A percentile compares a stretch with the other conserved stretches of the same genome.
Evolutionary conservation across 2,329 filamentous ascomycete genomes (phyloP).

Genomic region (Dactylonectria macrodidyma): DNA sequence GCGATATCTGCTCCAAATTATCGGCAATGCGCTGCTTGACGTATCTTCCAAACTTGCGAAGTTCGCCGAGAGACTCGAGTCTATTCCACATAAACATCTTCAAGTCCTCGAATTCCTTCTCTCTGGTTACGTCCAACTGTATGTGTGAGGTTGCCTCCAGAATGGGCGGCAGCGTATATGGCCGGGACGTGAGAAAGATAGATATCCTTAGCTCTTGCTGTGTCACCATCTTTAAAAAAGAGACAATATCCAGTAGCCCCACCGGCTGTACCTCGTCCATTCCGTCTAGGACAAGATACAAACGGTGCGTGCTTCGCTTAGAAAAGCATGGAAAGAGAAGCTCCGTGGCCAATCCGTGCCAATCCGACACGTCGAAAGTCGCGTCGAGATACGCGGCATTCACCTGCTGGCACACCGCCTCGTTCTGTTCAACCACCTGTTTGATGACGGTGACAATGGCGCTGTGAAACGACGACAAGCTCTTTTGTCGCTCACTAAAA

Average conservation of each 20-base stretch:
- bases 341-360: conserved; percentile 39
- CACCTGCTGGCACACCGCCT: conserved; percentile 49
- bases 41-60: conserved; percentile 48
- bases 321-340: conserved; percentile 45
- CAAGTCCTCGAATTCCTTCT: conserved; percentile 49
- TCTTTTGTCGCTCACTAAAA: conserved; percentile 53
- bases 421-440: conserved; percentile 51
- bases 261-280: conserved; percentile 48
- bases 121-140: conserved; percentile 42
- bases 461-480: conserved; percentile 40
- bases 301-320: conserved; percentile 35
- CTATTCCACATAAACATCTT: conserved; percentile 47
- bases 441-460: conserved; percentile 48
- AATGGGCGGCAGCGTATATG: conserved; percentile 23
- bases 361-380: conserved; percentile 21
- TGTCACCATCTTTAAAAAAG: conserved; percentile 44
- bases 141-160: conserved; percentile 23
- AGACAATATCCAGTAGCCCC: conserved; percentile 22
- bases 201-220: conserved; percentile 46
- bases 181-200: conserved; percentile 46
- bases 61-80: conserved; percentile 42
- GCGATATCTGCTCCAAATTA: conserved; percentile 48
- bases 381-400: conserved; percentile 45
- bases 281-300: conserved; percentile 53
- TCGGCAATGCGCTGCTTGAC: conserved; percentile 50